Conservation (phyloP, 1,284 basidiomycete species). For the Microbotryum lychnidis-dioicae region DNA sequence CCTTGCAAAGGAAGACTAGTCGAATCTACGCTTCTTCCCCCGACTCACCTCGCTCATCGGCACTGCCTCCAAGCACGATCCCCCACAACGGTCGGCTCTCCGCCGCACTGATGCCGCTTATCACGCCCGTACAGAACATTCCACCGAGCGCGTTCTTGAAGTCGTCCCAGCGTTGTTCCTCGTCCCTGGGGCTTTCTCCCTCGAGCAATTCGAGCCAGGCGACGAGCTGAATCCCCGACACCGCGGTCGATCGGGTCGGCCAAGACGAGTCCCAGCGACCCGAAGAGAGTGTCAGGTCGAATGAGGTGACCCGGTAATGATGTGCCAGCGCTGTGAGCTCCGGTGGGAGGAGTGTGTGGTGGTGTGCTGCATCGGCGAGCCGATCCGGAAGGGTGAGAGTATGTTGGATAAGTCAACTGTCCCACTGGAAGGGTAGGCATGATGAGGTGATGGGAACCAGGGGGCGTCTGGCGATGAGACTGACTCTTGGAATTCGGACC, state of each 20-base stretch:
- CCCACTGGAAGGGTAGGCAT: neutral
- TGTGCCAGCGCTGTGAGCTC: conserved; percentile 75
- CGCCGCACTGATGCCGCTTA: conserved; percentile 42
- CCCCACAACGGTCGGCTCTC: conserved; percentile 24
- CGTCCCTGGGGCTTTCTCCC: conserved; percentile 12
- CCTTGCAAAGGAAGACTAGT: neutral
- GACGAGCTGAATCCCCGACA: conserved; percentile 79
- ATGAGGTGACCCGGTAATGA: conserved; percentile 71
- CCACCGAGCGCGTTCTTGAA: conserved; percentile 83
- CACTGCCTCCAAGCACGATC: conserved; percentile 8
- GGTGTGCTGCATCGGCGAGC: conserved; percentile 50
- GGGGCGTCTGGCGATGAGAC: conserved; percentile 28
- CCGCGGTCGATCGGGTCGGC: conserved; percentile 52
- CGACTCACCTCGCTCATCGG: conserved; percentile 27
- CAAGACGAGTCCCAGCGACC: conserved; percentile 27
- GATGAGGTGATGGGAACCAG: too few species aligned
- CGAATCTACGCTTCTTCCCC: conserved; percentile 26
- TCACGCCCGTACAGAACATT: conserved; percentile 86
- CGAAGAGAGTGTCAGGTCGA: conserved; percentile 54
- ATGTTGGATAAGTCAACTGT: neutral
- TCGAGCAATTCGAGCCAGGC: conserved; percentile 56
- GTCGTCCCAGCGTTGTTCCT: conserved; percentile 61
- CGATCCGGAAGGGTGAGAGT: conserved; percentile 2
- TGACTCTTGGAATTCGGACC: conserved; percentile 49
- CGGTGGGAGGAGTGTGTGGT: conserved; percentile 76